These are phyloP conservation scores for Salix viminalis DNA, from an alignment of 345 rosid species.

Conservation along the genomic window DNA sequence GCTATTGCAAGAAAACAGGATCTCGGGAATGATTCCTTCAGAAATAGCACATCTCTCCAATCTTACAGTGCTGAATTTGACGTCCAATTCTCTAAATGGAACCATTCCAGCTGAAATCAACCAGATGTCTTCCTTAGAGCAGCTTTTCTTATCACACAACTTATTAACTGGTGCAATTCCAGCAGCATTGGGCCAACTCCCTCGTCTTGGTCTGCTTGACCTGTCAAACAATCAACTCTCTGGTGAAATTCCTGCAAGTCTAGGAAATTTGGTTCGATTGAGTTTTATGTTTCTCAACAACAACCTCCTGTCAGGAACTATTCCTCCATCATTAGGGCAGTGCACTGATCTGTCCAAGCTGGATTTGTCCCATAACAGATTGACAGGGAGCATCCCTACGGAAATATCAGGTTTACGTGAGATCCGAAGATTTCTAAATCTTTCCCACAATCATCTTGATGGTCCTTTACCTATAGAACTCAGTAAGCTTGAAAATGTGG, in stretches of 20 bases:
- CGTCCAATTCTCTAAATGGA: constrained; percentile 41
- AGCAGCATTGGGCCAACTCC: constrained; percentile 25
- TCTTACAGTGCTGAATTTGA: constrained; percentile 35
- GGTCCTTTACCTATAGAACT: constrained; percentile 52
- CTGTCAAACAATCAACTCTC: constrained; percentile 41
- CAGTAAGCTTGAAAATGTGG: constrained; percentile 49
- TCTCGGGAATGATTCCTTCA: constrained; percentile 41
- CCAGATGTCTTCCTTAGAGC: constrained; percentile 28
- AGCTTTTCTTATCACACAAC: constrained; percentile 42
- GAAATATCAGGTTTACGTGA: constrained; percentile 34
- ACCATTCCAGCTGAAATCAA: constrained; percentile 29
- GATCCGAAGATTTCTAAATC: constrained; percentile 37
- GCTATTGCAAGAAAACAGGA: constrained; percentile 38
- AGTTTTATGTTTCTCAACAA: constrained; percentile 38
- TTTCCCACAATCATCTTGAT: constrained; percentile 44
- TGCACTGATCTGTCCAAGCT: constrained; percentile 38
- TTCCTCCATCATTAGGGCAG: constrained; percentile 37
- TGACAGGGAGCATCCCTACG: constrained; percentile 42
- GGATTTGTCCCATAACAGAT: constrained; percentile 43
- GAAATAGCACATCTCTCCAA: constrained; percentile 29
- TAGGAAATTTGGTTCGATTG: constrained; percentile 31
- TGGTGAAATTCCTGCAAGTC: constrained; percentile 39
- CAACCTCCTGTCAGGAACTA: constrained; percentile 47
- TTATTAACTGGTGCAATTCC: constrained; percentile 40
- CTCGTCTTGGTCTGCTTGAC: constrained; percentile 41